Base-by-base conservation (phyloP, 768 basidiomycete genomes). In the Mycena vulgaris region DNA sequence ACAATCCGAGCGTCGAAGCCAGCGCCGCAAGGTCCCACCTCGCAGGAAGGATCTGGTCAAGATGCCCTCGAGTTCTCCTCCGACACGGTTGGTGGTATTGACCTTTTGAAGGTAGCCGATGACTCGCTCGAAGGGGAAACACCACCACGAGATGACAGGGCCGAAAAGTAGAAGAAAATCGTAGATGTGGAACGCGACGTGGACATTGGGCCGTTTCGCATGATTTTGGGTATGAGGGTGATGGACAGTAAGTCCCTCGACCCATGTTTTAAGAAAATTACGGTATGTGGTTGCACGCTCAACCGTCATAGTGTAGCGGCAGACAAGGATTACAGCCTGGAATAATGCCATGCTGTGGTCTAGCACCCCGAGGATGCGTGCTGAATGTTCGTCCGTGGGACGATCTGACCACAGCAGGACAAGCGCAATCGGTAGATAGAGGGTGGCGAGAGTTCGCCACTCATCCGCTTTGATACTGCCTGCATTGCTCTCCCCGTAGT, bases 141-240 rank as follows among this genome's bases (percentile, higher is more conserved):
- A 76, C 81, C 80, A 85, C 85, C 83, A 86, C 0, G 78, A 79
- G 5, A 71, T 75, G 1, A 82, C 72, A 13, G 83, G 82, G 0
- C 85, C 81, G 63, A 83, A 84, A 9, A 79, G 70, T 0, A 75
- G n/a, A 4, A 83, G 72, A 59, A 82, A 83, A 21, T 83, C 77
- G 17, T 76, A 71, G 10, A 85, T 59, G 64, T 84, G 84, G 53
- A 83, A 74, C 0, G 78, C 72, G 19, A 77, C 71, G 58, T 83
- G 82, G 19, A 76, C 23, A 49, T 80, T 83, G 23, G 75, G 67
- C 6, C 67, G 37, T 5, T 70, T 33, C 1, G n/a, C 30, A 45
- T 72, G 68, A 57, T 64, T 27, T 14, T 0, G 45, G 23, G 75
- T 76, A 66, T 78, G 75, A 19, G 80, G 78, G 49, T 79, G 76